Percentiles rank a stretch among this genome's conserved stretches.
Evolutionary conservation across 2,329 filamentous ascomycete genomes (phyloP).

Genomic region (Cercospora sojina): DNA sequence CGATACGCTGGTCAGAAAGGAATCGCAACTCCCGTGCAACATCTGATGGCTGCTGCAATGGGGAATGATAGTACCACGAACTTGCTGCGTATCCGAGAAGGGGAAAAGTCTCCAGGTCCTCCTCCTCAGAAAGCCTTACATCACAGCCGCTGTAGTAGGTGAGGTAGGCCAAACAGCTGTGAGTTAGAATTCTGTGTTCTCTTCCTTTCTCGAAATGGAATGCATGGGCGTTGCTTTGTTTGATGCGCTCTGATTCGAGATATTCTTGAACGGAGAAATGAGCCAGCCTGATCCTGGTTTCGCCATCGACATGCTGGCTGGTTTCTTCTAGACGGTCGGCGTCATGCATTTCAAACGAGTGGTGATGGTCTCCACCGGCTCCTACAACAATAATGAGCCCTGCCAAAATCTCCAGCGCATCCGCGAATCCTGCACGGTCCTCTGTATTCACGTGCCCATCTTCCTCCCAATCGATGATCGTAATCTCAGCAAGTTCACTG

Average conservation of each 20-base stretch:
- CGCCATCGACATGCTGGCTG: neutral
- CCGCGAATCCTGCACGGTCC: constrained; percentile 9
- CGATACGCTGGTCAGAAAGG: neutral
- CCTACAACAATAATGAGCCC: constrained; percentile 11
- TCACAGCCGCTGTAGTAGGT: constrained; percentile 8
- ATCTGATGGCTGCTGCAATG: constrained; percentile 10
- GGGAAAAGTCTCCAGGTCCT: constrained; percentile 12
- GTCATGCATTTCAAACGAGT: no score
- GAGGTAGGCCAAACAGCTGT: constrained; percentile 22
- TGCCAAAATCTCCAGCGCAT: constrained; percentile 21
- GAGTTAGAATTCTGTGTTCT: constrained; percentile 13
- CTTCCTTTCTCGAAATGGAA: constrained; percentile 14
- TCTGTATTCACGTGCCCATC: constrained; percentile 18
- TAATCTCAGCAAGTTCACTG: constrained; percentile 26
- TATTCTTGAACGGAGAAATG: neutral
- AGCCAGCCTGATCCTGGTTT: constrained; percentile 12
- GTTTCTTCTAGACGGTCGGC: neutral
- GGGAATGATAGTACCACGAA: constrained; percentile 16
- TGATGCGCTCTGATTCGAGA: constrained; percentile 16
- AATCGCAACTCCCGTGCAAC: neutral
- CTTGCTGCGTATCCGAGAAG: constrained; percentile 19
- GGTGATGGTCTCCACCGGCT: no score
- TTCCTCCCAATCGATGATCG: constrained; percentile 17
- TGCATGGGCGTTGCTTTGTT: neutral
- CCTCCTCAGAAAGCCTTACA: neutral